A percentile compares a stretch with the other conserved stretches of the same genome.
Evolutionary conservation across 2,329 filamentous ascomycete genomes (phyloP).

Genomic region (Clarireedia monteithiana): DNA sequence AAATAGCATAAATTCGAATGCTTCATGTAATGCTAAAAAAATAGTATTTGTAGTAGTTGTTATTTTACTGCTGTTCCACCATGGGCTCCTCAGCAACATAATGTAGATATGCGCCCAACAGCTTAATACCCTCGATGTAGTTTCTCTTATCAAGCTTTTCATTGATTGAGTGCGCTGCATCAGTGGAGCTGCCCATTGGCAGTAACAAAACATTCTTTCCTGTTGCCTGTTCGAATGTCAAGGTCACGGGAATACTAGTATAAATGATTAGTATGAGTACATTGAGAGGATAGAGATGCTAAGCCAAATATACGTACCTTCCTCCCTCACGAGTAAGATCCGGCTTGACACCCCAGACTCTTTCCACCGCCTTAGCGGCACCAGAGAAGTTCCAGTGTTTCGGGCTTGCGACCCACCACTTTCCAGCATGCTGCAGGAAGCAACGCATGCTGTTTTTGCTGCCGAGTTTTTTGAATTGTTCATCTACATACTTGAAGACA

Average conservation of each 20-base stretch:
- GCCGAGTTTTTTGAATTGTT: constrained; percentile 75
- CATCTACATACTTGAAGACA: constrained; percentile 76
- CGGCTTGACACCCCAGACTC: constrained; percentile 87
- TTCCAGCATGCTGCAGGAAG: constrained; percentile 79
- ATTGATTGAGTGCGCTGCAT: constrained; percentile 95
- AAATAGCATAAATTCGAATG: neutral
- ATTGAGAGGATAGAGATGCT: neutral
- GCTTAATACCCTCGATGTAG: constrained; percentile 96
- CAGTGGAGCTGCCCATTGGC: constrained; percentile 95
- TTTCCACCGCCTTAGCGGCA: constrained; percentile 89
- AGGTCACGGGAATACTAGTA: constrained; percentile 81
- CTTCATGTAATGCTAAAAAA: too few relatives aligned
- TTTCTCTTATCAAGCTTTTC: constrained; percentile 96
- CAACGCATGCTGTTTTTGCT: constrained; percentile 90
- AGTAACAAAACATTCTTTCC: constrained; percentile 95
- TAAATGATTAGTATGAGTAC: constrained; percentile 6
- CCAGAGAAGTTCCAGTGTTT: constrained; percentile 99
- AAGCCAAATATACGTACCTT: constrained; percentile 45
- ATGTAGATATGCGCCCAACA: constrained; percentile 90
- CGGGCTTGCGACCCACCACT: constrained; percentile 97
- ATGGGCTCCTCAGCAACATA: constrained; percentile 88
- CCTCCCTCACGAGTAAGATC: constrained; percentile 96
- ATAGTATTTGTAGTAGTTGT: neutral
- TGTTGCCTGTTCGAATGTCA: constrained; percentile 95
- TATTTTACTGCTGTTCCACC: constrained; percentile 8